Base-by-base conservation (phyloP, 1,284 basidiomycete genomes). In the Hemileia vastatrix region DNA sequence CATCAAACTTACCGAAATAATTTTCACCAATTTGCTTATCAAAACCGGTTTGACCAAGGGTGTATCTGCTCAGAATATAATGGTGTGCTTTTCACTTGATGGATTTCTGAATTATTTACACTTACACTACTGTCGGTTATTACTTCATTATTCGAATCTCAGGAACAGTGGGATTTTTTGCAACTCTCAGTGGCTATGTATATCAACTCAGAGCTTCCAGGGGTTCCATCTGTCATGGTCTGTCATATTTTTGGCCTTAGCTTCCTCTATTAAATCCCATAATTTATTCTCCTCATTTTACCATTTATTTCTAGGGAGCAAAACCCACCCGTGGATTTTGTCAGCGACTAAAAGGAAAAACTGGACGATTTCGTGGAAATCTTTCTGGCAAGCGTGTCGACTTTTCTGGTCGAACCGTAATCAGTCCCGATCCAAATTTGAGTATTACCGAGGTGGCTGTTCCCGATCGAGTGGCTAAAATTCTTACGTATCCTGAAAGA, bases 321-420 rank as follows among this genome's bases (percentile, higher is more conserved):
- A 93, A 94, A 72, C 92, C 93, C 2, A 93, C 93, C 69, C 85
- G 92, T 64, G 95, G 95, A 13, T 96, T 98, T 74, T 95, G 96
- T 55, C 95, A 99, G 75, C 88, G 95, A 18, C 80, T 99, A 64
- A 99, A 98, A 79, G 95, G 95, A 49, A 99, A 99, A 77, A 92
- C 97, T 77, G 95, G 95, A 72, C 91, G 95, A 63, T 98, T 99
- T 80, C 84, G 95, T 76, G 95, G 95, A 31, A 99, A 99, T 76
- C 81, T 99, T 18, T 97, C 93, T 0, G 95, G 95, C 66, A 99
- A 99, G 77, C 90, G 95, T 77, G 95, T 99, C 70, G 95, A 99
- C 77, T 98, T 98, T 75, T 97, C 93, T 1, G 95, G 87, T 15
- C 87, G 95, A 71, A 99, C 95, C 4, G 95, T 99, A 77, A 99